These are phyloP conservation scores for Blastosporella zonata DNA, from an alignment of 1,284 basidiomycete genomes.

Conservation along the genomic window DNA sequence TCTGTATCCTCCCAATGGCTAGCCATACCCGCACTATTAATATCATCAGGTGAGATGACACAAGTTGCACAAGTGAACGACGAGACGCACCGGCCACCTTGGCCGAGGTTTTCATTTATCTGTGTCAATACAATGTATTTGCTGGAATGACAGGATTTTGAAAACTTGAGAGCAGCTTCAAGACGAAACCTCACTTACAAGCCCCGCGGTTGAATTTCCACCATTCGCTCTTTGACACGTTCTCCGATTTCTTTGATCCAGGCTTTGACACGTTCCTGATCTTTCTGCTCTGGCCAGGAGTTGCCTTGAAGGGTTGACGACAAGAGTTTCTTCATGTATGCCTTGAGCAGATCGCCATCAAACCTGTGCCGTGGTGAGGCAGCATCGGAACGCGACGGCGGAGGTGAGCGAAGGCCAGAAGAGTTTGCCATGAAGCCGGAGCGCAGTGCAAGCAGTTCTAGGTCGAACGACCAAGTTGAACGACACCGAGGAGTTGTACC, in stretches of 20 bases:
- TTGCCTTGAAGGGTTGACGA: slow-evolving; percentile 60
- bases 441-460: slow-evolving; percentile 8
- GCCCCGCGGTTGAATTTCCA: slow-evolving; percentile 73
- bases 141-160: slow-evolving; percentile 34
- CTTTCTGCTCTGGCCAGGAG: slow-evolving; percentile 64
- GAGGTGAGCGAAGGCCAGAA: slow-evolving; percentile 48
- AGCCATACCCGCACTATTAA: slow-evolving; percentile 55
- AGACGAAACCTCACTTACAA: slow-evolving; percentile 55
- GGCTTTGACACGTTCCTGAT: slow-evolving; percentile 62
- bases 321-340: slow-evolving; percentile 78
- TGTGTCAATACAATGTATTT: slow-evolving; percentile 83
- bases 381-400: slow-evolving; percentile 50
- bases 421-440: slow-evolving; percentile 32
- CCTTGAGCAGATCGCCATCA: slow-evolving; percentile 66
- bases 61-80: slow-evolving; percentile 4
- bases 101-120: slow-evolving; percentile 76
- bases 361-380: slow-evolving; percentile 62
- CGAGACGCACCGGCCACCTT: slow-evolving; percentile 67
- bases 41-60: slow-evolving; percentile 5
- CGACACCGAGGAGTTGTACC: slow-evolving; percentile 2
- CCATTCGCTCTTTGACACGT: slow-evolving; percentile 77
- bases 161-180: slow-evolving; percentile 8
- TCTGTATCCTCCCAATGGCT: slow-evolving; percentile 78
- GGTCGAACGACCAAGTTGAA: background rate
- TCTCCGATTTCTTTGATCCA: slow-evolving; percentile 83